phyloP scores from a whole-genome alignment of 805 yeast species.

The Hanseniaspora meyeri region DNA sequence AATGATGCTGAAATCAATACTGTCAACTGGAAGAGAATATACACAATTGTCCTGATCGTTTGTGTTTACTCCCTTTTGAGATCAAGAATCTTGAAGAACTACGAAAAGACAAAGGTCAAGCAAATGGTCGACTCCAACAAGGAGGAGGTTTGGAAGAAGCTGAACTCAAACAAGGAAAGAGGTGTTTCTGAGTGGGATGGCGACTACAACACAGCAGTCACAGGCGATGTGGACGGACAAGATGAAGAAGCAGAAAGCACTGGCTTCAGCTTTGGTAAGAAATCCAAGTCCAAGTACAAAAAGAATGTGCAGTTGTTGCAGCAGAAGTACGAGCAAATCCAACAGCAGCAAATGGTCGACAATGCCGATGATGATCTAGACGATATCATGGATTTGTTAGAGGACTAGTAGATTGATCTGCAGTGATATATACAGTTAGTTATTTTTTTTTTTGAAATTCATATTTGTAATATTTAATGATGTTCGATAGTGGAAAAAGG shows the following conservation, averaged over 20 bases:
- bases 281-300: constrained; percentile 49
- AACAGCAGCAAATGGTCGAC: constrained; percentile 29
- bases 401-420: constrained; percentile 30
- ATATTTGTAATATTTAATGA: neutral
- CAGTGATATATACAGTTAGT: neutral
- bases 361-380: constrained; percentile 37
- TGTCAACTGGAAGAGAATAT: constrained; percentile 12
- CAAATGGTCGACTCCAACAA: constrained; percentile 24
- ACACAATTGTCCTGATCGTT: constrained; percentile 32
- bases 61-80: constrained; percentile 54
- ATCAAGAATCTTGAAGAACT: constrained; percentile 38
- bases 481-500: too few relatives aligned
- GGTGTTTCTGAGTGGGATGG: constrained; percentile 15
- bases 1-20: constrained; percentile 18
- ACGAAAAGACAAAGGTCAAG: constrained; percentile 38
- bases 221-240: constrained; percentile 25
- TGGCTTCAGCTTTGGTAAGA: constrained; percentile 70
- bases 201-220: constrained; percentile 25
- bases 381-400: constrained; percentile 57
- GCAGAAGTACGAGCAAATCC: constrained; percentile 29
- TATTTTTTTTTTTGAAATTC: neutral
- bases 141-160: constrained; percentile 3
- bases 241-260: constrained; percentile 29
- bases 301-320: constrained; percentile 44
- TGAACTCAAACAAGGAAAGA: constrained; percentile 9